Base-by-base conservation (phyloP, 2,329 filamentous ascomycete genomes). In the Paecilomyces niveus region DNA sequence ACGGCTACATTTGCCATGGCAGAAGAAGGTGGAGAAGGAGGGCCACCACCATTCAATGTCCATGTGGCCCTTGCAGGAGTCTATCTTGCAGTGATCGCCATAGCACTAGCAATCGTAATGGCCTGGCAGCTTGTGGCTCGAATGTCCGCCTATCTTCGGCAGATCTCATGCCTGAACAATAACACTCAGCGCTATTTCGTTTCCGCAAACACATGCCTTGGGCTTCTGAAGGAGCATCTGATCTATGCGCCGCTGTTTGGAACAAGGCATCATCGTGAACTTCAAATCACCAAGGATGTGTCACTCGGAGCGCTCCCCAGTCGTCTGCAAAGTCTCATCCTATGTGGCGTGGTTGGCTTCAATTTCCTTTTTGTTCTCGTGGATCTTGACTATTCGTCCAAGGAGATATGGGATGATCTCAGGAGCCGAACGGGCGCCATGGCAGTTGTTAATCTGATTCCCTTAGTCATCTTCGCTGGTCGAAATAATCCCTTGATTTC, bases 301-400 rank as follows among this genome's bases (percentile, higher is more conserved):
- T 64, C 65, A 22, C 58, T 71, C 26, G 70, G 70, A 21, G 63
- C 62, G 9, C 57, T 72, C 11, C 70, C 70, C 3, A 68, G 66
- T 1, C 63, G 70, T 22, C 66, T 71, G 24, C 70, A 72, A 57
- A 59, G 66, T 21, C 18, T 70, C n/a, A 64, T 71, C 51, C 62
- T 73, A 13, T 11, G 56, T 24, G 60, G 62, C n/a, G 59, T 70
- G 31, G 57, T 68, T 24, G 57, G 58, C 13, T 64, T 67, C 57
- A 66, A 67, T 56, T 54, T 64, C 9, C 81, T 70, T 75, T 79
- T 59, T 79, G 83, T 79, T 74, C 79, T 61, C 4, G 64, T 61
- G 53, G 61, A 65, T 9, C 62, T 72, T n/a, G 63, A 67, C 9
- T 72, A 66, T 67, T 57, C 62, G 21, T 59, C 39, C 4, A 9